Evolutionary conservation across 2,329 filamentous ascomycete species (phyloP).

Genomic region (Dothideomycetes sp.): DNA sequence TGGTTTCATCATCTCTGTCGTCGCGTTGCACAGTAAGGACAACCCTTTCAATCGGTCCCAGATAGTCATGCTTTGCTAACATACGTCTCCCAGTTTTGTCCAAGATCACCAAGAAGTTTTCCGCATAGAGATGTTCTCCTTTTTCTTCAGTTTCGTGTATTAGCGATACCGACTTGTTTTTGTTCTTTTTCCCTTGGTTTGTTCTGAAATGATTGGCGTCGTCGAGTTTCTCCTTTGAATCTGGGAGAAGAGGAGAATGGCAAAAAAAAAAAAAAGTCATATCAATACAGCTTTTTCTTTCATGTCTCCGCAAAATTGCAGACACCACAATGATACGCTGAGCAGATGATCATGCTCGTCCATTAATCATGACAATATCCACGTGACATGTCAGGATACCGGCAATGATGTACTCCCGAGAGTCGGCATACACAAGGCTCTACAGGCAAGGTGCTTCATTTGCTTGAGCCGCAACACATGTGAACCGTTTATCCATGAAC

Average conservation of each 20-base stretch:
- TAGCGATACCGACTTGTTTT: slow-evolving; percentile 1
- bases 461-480: no score
- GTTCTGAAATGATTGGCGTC: slow-evolving; percentile 7
- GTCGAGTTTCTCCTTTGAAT: slow-evolving; percentile 7
- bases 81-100: slow-evolving; percentile 62
- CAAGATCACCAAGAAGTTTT: slow-evolving; percentile 86
- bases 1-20: slow-evolving; percentile 98
- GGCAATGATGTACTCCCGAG: no score
- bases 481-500: slow-evolving; percentile 11
- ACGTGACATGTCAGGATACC: no score
- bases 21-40: slow-evolving; percentile 85
- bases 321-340: no score
- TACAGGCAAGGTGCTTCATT: no score
- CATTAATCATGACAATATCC: no score
- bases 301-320: no score
- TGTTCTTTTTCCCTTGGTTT: slow-evolving; percentile 1
- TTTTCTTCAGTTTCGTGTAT: slow-evolving; percentile 2
- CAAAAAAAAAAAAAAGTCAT: slow-evolving; percentile 8
- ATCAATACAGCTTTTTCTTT: slow-evolving; percentile 5
- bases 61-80: background rate
- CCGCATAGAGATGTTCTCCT: slow-evolving; percentile 34
- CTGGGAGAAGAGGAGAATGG: no score
- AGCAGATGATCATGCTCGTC: no score
- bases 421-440: no score
- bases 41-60: slow-evolving; percentile 18